These are phyloP conservation scores for Ogataea dorogensis DNA, from an alignment of 805 yeast genomes.

Conservation along the genomic window DNA sequence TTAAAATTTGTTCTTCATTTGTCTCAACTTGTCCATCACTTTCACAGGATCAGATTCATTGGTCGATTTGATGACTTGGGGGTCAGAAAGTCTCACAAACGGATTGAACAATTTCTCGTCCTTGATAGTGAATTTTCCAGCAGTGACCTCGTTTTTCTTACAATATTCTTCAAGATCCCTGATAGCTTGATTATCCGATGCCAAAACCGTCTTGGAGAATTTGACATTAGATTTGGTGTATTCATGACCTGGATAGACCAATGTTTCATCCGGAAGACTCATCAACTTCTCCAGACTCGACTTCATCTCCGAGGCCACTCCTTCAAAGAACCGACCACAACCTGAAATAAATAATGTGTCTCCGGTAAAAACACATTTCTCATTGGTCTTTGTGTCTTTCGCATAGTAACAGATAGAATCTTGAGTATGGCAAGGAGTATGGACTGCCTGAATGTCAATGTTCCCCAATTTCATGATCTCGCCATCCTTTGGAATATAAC, in stretches of 20 bases:
- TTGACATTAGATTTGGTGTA: constrained; percentile 80
- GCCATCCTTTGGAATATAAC: constrained; percentile 64
- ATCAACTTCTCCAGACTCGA: constrained; percentile 60
- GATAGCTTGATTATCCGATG: constrained; percentile 48
- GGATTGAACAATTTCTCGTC: constrained; percentile 88
- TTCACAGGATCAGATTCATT: constrained; percentile 49
- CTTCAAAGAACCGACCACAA: constrained; percentile 96
- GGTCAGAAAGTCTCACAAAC: constrained; percentile 76
- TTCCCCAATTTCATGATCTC: constrained; percentile 64
- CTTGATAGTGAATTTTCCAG: constrained; percentile 80
- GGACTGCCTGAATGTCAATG: constrained; percentile 71
- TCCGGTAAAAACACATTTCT: constrained; percentile 86
- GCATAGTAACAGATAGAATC: constrained; percentile 90
- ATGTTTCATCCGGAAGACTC: constrained; percentile 63
- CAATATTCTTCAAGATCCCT: constrained; percentile 51
- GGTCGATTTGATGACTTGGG: constrained; percentile 56
- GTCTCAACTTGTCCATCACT: constrained; percentile 72
- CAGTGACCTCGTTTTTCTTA: constrained; percentile 61
- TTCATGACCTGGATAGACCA: constrained; percentile 93
- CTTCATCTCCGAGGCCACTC: constrained; percentile 79
- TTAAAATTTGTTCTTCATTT: constrained; percentile 9
- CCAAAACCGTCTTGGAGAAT: constrained; percentile 67
- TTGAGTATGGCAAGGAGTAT: constrained; percentile 97
- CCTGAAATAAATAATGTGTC: constrained; percentile 94
- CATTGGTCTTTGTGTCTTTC: constrained; percentile 57